Evolutionary conservation across 179 eudicot species (phyloP).

Genomic region (Vitellaria paradoxa): DNA sequence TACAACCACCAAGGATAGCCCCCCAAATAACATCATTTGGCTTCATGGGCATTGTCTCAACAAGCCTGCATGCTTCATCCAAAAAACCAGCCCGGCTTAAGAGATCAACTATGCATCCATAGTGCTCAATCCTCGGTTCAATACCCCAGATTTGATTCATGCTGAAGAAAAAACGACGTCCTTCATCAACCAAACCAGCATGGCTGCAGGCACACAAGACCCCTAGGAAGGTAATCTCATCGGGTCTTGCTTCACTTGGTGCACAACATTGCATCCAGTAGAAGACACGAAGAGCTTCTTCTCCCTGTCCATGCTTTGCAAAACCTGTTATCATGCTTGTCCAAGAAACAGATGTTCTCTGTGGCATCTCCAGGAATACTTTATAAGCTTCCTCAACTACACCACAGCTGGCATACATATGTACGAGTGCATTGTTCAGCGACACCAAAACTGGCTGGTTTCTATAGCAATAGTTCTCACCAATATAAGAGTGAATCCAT

Average conservation of each 20-base stretch:
- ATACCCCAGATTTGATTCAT: slow-evolving; percentile 44
- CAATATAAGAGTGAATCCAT: slow-evolving; percentile 49
- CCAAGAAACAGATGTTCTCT: slow-evolving; percentile 49
- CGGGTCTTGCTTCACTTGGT: slow-evolving; percentile 35
- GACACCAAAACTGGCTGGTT: slow-evolving; percentile 20
- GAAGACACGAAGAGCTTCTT: slow-evolving; percentile 44
- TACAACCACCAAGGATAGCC: slow-evolving; percentile 60
- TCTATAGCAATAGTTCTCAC: slow-evolving; percentile 12
- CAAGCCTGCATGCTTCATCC: slow-evolving; percentile 43
- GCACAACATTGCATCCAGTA: slow-evolving; percentile 33
- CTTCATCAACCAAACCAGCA: slow-evolving; percentile 50
- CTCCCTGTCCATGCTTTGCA: slow-evolving; percentile 52
- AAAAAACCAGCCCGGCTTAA: slow-evolving; percentile 58
- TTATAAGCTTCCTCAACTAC: slow-evolving; percentile 44
- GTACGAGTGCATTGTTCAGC: slow-evolving; percentile 52
- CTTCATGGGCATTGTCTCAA: slow-evolving; percentile 53
- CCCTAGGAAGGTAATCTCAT: slow-evolving; percentile 47
- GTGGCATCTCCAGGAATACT: slow-evolving; percentile 40
- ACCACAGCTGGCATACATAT: slow-evolving; percentile 70
- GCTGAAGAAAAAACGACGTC: slow-evolving; percentile 29
- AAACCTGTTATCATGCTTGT: slow-evolving; percentile 61
- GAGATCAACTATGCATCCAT: slow-evolving; percentile 63
- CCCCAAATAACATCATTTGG: slow-evolving; percentile 62
- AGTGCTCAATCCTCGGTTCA: slow-evolving; percentile 56
- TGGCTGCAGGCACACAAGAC: slow-evolving; percentile 66